Conservation (phyloP, 768 basidiomycete genomes). For the Kwoniella europaea region DNA sequence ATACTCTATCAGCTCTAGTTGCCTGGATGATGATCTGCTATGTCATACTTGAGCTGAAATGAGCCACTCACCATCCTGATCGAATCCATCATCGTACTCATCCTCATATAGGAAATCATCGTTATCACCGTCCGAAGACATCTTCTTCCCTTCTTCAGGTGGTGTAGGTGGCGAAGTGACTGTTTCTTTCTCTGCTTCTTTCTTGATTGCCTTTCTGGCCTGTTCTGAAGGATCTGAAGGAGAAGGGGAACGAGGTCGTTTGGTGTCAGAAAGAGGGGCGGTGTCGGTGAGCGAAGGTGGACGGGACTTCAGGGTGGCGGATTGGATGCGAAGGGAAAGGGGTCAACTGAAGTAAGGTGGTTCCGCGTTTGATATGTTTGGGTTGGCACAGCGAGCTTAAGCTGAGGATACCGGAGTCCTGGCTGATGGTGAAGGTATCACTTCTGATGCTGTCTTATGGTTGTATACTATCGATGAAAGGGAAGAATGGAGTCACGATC, state of each 20-base stretch:
- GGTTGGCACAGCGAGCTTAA: no score
- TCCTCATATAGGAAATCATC: conserved; percentile 43
- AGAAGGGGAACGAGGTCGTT: conserved; percentile 9
- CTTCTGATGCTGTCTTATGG: no score
- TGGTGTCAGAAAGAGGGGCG: neutral
- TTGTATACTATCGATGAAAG: no score
- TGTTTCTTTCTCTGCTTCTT: neutral
- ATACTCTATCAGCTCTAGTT: no score
- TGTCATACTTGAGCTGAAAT: no score
- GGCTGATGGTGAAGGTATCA: no score
- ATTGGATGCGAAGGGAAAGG: neutral
- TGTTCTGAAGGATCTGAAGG: neutral
- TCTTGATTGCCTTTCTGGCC: conserved; percentile 3
- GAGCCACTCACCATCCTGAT: conserved; percentile 20
- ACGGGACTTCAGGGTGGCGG: conserved; percentile 30
- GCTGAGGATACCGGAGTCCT: no score
- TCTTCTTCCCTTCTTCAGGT: conserved; percentile 35
- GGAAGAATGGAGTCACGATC: no score
- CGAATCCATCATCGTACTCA: conserved; percentile 36
- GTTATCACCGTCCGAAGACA: conserved; percentile 49
- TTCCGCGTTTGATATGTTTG: neutral
- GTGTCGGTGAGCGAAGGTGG: neutral
- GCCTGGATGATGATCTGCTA: no score
- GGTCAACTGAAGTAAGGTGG: neutral
- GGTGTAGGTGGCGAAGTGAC: conserved; percentile 20